Evolutionary conservation across 1,284 basidiomycete genomes (phyloP), one percentile per base, ranked within the genome.

Genomic region (Boletus sp.): DNA sequence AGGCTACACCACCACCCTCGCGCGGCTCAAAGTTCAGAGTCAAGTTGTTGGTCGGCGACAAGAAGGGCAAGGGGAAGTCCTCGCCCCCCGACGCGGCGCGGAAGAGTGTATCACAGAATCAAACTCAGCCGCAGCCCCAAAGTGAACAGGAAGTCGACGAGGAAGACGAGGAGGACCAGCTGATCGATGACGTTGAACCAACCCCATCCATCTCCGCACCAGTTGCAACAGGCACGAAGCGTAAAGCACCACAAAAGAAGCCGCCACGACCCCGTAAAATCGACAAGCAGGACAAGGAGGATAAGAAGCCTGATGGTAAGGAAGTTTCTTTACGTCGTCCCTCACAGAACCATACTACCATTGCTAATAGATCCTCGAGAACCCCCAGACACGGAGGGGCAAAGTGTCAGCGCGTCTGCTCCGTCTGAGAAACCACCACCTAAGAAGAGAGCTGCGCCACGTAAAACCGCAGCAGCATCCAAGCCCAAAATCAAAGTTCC

Each of bases 81-180:
- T 74, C 74, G 6, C 63, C 74, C 23, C 75, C 75, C 50, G 63
- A 68, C 33, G 64, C 62, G 19, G 58, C 50, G 25, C 71, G 74
- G 43, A 74, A 76, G 61, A 59, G 37, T 55, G 48, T 31, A 57
- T 53, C 59, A 17, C 72, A 58, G 28, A 67, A 60, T 50, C 63
- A 55, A 31, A 56, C 61, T 11, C 71, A 71, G 58, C 63, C 67
- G 38, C 71, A 55, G n/a, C 58, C 68, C 14, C 66, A 62, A 30
- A 72, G 69, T 52, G 77, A 77, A 50, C 77, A 74, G 43, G 76
- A 79, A 35, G 80, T 81, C 14, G 85, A 88, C 21, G 82, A 83
- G 27, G 87, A 89, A 49, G 89, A 89, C 6, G 88, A 91, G 70
- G 88, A 90, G 74, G 89, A 91, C 77, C 86, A 90, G 67, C 82